phyloP scores from a whole-genome alignment of 2,329 filamentous ascomycete genomes.

The Apiospora koreana region DNA sequence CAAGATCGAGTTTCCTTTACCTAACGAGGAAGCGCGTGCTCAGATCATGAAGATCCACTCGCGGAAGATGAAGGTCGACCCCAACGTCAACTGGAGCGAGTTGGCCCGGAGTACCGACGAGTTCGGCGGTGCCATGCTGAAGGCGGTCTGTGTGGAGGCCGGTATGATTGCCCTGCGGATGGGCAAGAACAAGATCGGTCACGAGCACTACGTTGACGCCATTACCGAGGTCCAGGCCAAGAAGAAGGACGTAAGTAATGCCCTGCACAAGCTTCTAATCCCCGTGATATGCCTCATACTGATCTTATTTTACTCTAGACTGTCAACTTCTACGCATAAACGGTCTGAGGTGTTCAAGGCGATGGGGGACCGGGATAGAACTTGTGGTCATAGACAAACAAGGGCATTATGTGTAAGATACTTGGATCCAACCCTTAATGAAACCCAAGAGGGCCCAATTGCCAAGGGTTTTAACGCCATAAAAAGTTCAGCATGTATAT shows the following conservation, averaged over 20 bases:
- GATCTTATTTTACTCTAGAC: slow-evolving; percentile 41
- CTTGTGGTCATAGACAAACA: slow-evolving; percentile 23
- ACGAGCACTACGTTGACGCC: slow-evolving; percentile 98
- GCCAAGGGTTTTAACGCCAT: not conserved
- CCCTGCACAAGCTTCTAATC: not conserved
- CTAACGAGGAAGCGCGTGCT: slow-evolving; percentile 94
- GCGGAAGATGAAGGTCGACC: slow-evolving; percentile 96
- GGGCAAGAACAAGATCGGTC: slow-evolving; percentile 94
- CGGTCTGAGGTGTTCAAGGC: not conserved
- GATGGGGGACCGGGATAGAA: slow-evolving; percentile 21
- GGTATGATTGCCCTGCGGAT: slow-evolving; percentile 97
- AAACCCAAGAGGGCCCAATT: not conserved
- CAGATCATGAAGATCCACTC: slow-evolving; percentile 98
- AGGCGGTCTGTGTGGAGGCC: slow-evolving; percentile 97
- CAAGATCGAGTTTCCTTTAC: slow-evolving; percentile 97
- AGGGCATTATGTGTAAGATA: slow-evolving; percentile 25
- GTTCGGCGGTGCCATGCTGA: slow-evolving; percentile 96
- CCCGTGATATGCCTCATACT: slow-evolving; percentile 19
- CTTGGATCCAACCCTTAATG: slow-evolving; percentile 4
- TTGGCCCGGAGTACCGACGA: slow-evolving; percentile 96
- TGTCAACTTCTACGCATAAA: slow-evolving; percentile 50
- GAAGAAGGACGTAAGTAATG: slow-evolving; percentile 78
- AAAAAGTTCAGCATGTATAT: slow-evolving; percentile 5
- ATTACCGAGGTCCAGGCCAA: slow-evolving; percentile 94
- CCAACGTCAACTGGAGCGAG: slow-evolving; percentile 93